Evolutionary conservation across 495 filamentous ascomycete genomes (phyloP).

Genomic region (Chaetomium cochliodes): DNA sequence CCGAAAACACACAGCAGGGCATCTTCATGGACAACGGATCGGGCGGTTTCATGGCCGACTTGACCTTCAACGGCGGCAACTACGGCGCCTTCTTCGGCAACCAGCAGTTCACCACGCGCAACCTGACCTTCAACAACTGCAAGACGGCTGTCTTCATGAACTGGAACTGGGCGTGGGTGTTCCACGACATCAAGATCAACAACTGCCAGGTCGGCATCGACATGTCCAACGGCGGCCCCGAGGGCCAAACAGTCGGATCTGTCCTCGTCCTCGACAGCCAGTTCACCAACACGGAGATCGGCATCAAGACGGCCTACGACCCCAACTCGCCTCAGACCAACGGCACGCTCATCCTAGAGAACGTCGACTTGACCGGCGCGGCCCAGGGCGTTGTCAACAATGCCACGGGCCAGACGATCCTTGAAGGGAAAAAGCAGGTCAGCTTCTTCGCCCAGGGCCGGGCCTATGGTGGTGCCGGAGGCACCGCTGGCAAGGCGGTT

Average conservation of each 20-base stretch:
- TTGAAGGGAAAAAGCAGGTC: slow-evolving; percentile 70
- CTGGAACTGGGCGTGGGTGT: slow-evolving; percentile 92
- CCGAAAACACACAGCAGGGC: slow-evolving; percentile 74
- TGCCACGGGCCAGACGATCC: slow-evolving; percentile 59
- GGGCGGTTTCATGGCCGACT: slow-evolving; percentile 83
- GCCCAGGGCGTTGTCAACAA: slow-evolving; percentile 52
- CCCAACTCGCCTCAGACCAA: slow-evolving; percentile 63
- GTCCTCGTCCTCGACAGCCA: slow-evolving; percentile 77
- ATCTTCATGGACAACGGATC: slow-evolving; percentile 98
- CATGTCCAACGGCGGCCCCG: slow-evolving; percentile 64
- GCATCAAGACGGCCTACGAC: slow-evolving; percentile 71
- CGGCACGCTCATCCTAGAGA: slow-evolving; percentile 79
- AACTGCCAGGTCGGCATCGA: slow-evolving; percentile 53
- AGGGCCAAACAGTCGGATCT: slow-evolving; percentile 71
- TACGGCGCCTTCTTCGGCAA: slow-evolving; percentile 86
- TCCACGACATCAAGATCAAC: slow-evolving; percentile 78
- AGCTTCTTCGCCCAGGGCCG: slow-evolving; percentile 73
- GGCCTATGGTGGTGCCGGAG: slow-evolving; percentile 53
- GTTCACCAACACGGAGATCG: slow-evolving; percentile 69
- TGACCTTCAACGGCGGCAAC: slow-evolving; percentile 83
- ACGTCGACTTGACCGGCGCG: slow-evolving; percentile 69
- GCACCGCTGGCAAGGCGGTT: slow-evolving; percentile 43
- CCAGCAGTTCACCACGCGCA: slow-evolving; percentile 93
- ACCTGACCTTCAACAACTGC: slow-evolving; percentile 85
- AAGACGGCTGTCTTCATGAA: slow-evolving; percentile 89